Evolutionary conservation across 1,139 yeast genomes (phyloP), one percentile per base, ranked within the genome.

Genomic region (Entelexis sorbosivorans): DNA sequence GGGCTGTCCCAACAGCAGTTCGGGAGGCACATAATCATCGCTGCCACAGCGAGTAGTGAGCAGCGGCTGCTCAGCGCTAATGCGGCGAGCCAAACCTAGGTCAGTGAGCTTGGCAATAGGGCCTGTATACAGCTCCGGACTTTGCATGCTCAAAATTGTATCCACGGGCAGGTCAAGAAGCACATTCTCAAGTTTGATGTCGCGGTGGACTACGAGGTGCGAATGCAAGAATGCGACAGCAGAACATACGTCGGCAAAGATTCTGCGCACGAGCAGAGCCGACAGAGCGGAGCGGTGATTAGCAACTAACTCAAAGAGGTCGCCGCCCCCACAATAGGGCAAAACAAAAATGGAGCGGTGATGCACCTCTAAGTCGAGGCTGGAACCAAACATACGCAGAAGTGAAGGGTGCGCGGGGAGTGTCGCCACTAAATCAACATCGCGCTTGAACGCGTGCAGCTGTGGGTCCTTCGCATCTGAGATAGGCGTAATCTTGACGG

Each of bases 21-120:
- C 98, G 0, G 97, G 98, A 0, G 96, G 81, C 2, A 91, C 95
- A 60, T 91, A 91, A 65, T 91, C 97, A 58, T 87, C 96, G 1
- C 95, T 84, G 0, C 98, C 98, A 66, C 98, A 91, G 53, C 97
- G 69, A 0, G 97, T 89, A 2, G 82, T 73, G 29, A 93, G 72
- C 52, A 82, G 60, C 38, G 88, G 86, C 56, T 76, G 72, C 0
- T 69, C 71, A 1, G 76, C 74, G 46, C 75, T 77, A 20, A 89
- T 73, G 50, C 73, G 70, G 60, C 87, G 81, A 14, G 95, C 82
- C 28, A 91, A 73, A 0, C 98, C 98, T 67, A 91, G 81, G 69
- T 91, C 98, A 0, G 95, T 82, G 42, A 91, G 66, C 35, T 84
- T 81, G 1, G 80, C 75, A 2, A 86, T 56, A 3, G 81, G 71